Percentiles rank a stretch among this genome's conserved stretches.
These are phyloP conservation scores for Candida labiduridarum DNA, from an alignment of 1,139 yeast genomes.

Conservation along the genomic window DNA sequence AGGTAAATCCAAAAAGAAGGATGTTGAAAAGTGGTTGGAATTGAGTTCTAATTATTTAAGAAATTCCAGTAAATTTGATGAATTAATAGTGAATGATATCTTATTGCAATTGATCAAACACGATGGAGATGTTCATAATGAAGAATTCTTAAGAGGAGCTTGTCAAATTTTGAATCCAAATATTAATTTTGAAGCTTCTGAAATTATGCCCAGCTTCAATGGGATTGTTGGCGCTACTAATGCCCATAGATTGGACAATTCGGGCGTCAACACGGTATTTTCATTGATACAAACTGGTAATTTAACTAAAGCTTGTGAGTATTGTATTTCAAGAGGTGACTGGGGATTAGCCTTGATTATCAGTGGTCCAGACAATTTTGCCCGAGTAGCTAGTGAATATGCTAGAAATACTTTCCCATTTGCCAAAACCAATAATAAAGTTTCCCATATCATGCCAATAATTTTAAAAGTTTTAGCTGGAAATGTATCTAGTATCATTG, in stretches of 20 bases:
- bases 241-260: conserved; percentile 40
- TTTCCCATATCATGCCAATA: conserved; percentile 58
- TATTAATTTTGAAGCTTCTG: conserved; percentile 26
- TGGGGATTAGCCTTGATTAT: conserved; percentile 80
- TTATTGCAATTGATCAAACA: conserved; percentile 26
- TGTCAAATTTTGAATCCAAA: conserved; percentile 39
- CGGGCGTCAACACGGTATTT: conserved; percentile 39
- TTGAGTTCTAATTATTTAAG: conserved; percentile 18
- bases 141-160: conserved; percentile 27
- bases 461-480: conserved; percentile 70
- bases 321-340: conserved; percentile 64
- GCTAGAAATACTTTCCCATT: conserved; percentile 40
- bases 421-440: conserved; percentile 45
- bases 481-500: conserved; percentile 55
- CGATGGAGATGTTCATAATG: conserved; percentile 34
- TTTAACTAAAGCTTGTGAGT: conserved; percentile 64
- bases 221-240: conserved; percentile 26
- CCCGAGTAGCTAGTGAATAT: conserved; percentile 53
- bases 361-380: conserved; percentile 63
- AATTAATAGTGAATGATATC: conserved; percentile 33
- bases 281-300: conserved; percentile 60
- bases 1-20: conserved; percentile 60
- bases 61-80: conserved; percentile 21
- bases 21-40: conserved; percentile 63
- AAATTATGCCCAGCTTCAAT: conserved; percentile 12